Percentiles rank a stretch among this genome's conserved stretches.
These are phyloP conservation scores for Solanum gandarillasii DNA, from an alignment of 257 asterid species.

Conservation along the genomic window DNA sequence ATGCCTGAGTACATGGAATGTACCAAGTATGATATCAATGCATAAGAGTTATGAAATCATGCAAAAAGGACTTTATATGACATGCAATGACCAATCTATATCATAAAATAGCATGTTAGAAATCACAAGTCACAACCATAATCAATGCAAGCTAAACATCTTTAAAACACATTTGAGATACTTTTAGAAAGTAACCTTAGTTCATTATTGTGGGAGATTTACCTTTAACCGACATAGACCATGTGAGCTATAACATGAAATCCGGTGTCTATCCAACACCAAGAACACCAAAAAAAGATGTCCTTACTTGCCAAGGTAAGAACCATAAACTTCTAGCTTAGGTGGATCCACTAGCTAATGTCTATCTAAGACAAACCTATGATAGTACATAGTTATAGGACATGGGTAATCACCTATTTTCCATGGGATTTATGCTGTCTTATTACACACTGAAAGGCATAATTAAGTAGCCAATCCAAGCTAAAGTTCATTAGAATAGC, in stretches of 20 bases:
- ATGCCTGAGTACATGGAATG: too few species aligned
- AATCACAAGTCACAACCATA: too few species aligned
- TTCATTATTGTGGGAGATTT: neutral
- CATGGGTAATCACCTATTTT: neutral
- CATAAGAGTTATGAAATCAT: too few species aligned
- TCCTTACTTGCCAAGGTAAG: neutral
- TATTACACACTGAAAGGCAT: neutral
- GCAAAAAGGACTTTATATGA: too few species aligned
- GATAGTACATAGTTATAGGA: neutral
- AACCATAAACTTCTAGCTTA: neutral
- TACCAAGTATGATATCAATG: too few species aligned
- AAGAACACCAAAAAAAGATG: neutral
- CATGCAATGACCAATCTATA: too few species aligned
- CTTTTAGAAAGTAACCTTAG: neutral
- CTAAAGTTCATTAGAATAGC: neutral
- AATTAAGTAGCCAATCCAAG: neutral
- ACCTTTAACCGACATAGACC: neutral
- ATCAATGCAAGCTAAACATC: too few species aligned
- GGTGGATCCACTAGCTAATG: neutral
- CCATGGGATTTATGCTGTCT: too few species aligned
- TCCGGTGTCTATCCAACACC: neutral
- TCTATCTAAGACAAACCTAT: neutral
- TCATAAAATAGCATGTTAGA: too few species aligned
- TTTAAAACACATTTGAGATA: neutral
- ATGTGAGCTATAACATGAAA: neutral